phyloP scores from a whole-genome alignment of 768 basidiomycete genomes.

The Filobasidium wieringae region DNA sequence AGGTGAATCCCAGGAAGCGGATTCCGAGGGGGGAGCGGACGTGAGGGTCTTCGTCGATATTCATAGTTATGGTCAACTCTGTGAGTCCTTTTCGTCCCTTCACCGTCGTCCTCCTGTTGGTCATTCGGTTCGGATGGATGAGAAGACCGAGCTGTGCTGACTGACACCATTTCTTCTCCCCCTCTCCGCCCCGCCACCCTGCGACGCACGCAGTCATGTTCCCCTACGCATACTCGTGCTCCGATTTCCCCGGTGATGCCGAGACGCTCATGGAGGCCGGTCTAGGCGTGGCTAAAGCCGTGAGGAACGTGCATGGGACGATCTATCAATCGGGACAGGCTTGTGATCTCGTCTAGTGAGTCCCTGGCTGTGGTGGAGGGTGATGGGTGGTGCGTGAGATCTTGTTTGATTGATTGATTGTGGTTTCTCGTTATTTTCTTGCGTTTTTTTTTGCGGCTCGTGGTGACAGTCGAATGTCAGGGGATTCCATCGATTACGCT shows the following conservation, averaged over 20 bases:
- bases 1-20: too few species aligned
- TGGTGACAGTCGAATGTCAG: constrained; percentile 42
- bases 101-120: neutral
- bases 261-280: constrained; percentile 67
- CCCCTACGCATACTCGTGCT: constrained; percentile 64
- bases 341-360: constrained; percentile 38
- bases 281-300: constrained; percentile 52
- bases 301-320: constrained; percentile 49
- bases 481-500: constrained; percentile 58
- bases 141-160: neutral
- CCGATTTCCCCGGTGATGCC: constrained; percentile 52
- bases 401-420: too few species aligned
- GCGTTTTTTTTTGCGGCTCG: constrained; percentile 1
- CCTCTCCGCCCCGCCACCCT: too few species aligned
- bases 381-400: too few species aligned
- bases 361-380: too few species aligned
- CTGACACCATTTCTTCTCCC: neutral
- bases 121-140: neutral
- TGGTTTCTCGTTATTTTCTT: constrained; percentile 14
- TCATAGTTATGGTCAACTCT: constrained; percentile 70
- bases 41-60: constrained; percentile 61
- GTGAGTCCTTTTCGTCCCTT: constrained; percentile 49
- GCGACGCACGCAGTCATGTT: constrained; percentile 52
- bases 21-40: constrained; percentile 9
- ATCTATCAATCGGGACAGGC: constrained; percentile 46